Evolutionary conservation across 2,329 filamentous ascomycete genomes (phyloP).

Genomic region (Sporothrix brasiliensis): DNA sequence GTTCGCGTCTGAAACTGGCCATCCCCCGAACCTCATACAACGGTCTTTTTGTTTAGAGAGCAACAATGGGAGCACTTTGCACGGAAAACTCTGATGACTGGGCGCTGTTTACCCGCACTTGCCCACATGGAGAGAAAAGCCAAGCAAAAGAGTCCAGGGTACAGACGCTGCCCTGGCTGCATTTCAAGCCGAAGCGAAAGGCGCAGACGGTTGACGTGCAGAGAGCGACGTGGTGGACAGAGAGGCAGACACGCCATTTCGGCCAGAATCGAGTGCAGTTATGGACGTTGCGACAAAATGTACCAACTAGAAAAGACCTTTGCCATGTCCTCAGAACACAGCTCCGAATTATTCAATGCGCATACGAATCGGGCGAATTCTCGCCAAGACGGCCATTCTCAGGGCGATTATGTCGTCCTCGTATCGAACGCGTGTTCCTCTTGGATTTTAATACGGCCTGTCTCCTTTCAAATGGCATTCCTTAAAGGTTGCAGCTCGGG

Average conservation of each 20-base stretch:
- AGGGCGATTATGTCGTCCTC: neutral
- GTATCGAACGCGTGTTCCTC: conserved; percentile 22
- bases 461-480: neutral
- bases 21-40: neutral
- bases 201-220: too few relatives aligned
- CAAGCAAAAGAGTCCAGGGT: neutral
- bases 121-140: neutral
- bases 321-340: neutral
- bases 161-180: neutral
- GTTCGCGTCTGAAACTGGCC: conserved; percentile 18
- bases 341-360: neutral
- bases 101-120: neutral
- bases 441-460: neutral
- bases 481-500: neutral
- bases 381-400: conserved; percentile 10
- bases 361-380: conserved; percentile 6
- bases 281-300: too few relatives aligned
- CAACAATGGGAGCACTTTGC: too few relatives aligned
- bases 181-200: too few relatives aligned
- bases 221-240: conserved; percentile 11
- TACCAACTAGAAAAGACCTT: neutral
- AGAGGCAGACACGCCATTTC: too few relatives aligned
- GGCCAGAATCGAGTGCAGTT: too few relatives aligned
- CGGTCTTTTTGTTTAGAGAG: neutral
- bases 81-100: neutral